These are phyloP conservation scores for Anisodus tanguticus DNA, from an alignment of 257 asterid species.

Conservation along the genomic window DNA sequence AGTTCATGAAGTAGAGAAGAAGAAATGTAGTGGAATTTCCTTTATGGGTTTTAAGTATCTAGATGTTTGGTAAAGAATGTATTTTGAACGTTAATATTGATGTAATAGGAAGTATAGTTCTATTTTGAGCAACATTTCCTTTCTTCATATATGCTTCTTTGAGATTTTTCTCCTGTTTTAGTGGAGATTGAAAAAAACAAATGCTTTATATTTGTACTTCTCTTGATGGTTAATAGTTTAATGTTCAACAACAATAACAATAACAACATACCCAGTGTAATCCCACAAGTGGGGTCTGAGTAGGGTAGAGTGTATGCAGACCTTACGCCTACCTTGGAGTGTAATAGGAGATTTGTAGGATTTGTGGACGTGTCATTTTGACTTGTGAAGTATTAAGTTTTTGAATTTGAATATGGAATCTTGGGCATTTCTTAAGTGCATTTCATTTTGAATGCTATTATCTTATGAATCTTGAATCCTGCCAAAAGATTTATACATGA, in stretches of 20 bases:
- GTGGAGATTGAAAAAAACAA: no score
- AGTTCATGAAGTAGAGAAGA: conserved; percentile 13
- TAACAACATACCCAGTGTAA: no score
- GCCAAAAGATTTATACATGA: not conserved
- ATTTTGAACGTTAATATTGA: not conserved
- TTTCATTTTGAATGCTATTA: not conserved
- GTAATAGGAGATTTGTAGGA: not conserved
- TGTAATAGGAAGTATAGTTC: not conserved
- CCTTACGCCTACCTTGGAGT: no score
- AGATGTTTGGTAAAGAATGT: not conserved
- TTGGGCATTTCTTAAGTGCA: not conserved
- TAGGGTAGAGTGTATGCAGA: no score
- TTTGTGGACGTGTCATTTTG: not conserved
- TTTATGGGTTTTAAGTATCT: not conserved
- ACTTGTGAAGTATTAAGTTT: not conserved
- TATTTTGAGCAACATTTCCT: not conserved
- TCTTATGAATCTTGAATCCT: not conserved
- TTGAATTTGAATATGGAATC: not conserved
- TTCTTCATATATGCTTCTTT: not conserved
- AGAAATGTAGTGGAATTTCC: not conserved
- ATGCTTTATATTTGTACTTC: no score
- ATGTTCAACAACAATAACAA: no score
- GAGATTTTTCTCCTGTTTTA: not conserved
- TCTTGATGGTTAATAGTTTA: no score
- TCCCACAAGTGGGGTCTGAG: no score